Evolutionary conservation across 2,329 filamentous ascomycete genomes (phyloP), one percentile per base, ranked within the genome.

Genomic region (Phoma sp.): DNA sequence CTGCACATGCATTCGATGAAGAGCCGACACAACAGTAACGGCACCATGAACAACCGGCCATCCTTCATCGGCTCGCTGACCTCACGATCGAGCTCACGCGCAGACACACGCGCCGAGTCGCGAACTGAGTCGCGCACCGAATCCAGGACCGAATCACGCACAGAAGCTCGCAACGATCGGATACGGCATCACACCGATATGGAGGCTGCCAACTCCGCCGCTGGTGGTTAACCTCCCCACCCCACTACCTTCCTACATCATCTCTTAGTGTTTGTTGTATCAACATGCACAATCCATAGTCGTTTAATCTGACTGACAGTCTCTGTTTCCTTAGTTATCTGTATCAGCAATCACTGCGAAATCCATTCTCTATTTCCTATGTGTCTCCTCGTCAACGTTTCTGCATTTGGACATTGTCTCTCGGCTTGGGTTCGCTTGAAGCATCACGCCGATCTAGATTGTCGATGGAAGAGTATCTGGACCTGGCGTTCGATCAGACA

Each of bases 1-100:
- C 68, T 82, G 28, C 71, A 74, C 38, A 55, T 60, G 38, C 66
- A 70, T 42, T 64, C 69, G 2, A 53, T 69, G 34, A 74, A 72
- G 51, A 25, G 23, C 14, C 69, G 74, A 29, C 69, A 73, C 33
- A 59, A 73, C 33, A 59, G 59, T 52, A 69, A 58, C 45, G 61
- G 64, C 42, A 61, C 49, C 20, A 42, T 56, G 29, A 61, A 52
- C 30, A 68, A 68, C 25, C 62, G 65, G 9, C 64, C 67, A 17
- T 73, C 71, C 1, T 53, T 72, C 28, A 68, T 69, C 17, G 63
- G 68, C 28, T 72, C 71, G 10, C 59, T 74, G 45, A 69, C 64
- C 55, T 74, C 71, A n/a, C 65, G 70, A 18, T 68, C 71, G 7
- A 67, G 71, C 38, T 74, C 71, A 21, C 65, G 65, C 12, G 64